Conservation (phyloP, 257 asterid genomes). For the Catharanthus roseus region DNA sequence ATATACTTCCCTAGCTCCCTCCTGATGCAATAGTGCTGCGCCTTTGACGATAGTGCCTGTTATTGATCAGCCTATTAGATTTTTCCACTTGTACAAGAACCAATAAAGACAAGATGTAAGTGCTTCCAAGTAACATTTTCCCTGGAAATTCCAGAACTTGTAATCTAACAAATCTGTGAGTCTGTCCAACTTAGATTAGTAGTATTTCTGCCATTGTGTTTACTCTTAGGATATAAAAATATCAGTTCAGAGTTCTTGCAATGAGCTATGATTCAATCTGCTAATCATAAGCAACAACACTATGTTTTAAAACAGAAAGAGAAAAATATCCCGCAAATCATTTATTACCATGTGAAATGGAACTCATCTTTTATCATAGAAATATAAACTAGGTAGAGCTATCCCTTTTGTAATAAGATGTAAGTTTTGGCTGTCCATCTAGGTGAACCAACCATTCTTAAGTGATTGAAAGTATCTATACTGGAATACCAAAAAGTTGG, state of each 20-base stretch:
- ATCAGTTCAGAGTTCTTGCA: neutral
- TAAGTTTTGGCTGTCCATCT: neutral
- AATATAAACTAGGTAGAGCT: neutral
- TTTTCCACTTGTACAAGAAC: constrained; percentile 8
- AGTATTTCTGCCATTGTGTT: neutral
- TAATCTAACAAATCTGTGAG: neutral
- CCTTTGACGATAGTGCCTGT: constrained; percentile 93
- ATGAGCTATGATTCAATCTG: neutral
- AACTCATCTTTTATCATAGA: neutral
- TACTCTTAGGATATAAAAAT: neutral
- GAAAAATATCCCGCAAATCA: neutral
- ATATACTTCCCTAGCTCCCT: constrained; percentile 96
- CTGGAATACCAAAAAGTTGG: neutral
- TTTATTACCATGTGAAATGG: neutral
- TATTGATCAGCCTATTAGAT: constrained; percentile 18
- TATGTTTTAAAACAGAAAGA: neutral
- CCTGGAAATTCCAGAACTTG: neutral
- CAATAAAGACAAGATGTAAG: constrained; percentile 7
- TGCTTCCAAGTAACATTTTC: neutral
- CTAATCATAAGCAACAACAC: neutral
- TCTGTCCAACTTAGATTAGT: neutral
- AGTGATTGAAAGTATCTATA: neutral
- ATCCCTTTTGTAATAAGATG: neutral
- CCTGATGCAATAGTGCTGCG: constrained; percentile 86
- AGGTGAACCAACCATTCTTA: neutral